These are phyloP conservation scores for Phytophthora pini DNA, from an alignment of 352 stramenopile genomes.

Conservation along the genomic window DNA sequence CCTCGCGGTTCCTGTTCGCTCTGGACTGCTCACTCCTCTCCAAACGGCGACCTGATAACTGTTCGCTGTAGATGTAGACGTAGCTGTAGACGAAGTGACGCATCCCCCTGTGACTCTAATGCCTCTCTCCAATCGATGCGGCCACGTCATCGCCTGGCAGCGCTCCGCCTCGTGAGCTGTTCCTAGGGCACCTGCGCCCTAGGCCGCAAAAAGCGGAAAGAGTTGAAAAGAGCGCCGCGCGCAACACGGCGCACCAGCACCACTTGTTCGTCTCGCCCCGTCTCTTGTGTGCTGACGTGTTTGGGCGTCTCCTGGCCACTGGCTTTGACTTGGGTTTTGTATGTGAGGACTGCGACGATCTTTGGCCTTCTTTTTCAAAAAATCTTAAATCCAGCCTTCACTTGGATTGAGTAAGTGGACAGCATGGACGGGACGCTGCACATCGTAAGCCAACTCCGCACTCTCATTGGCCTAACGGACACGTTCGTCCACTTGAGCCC, in stretches of 20 bases:
- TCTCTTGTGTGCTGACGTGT: constrained; percentile 24
- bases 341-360: constrained; percentile 11
- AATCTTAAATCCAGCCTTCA: constrained; percentile 9
- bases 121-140: neutral
- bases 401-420: constrained; percentile 28
- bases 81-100: constrained; percentile 18
- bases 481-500: constrained; percentile 4
- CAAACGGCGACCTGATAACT: constrained; percentile 6
- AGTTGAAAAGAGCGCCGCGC: constrained; percentile 44
- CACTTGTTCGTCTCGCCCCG: constrained; percentile 51
- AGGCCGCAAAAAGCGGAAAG: constrained; percentile 75
- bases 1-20: neutral
- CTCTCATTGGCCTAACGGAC: constrained; percentile 18
- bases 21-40: neutral
- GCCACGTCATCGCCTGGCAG: neutral
- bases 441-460: neutral
- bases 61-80: constrained; percentile 6
- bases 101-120: constrained; percentile 7
- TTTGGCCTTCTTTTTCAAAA: constrained; percentile 18
- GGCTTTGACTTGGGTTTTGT: constrained; percentile 33
- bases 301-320: constrained; percentile 26
- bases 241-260: constrained; percentile 59
- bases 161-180: constrained; percentile 3
- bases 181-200: constrained; percentile 43
- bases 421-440: constrained; percentile 1